Evolutionary conservation across 257 asterid species (phyloP).

Genomic region (Lavandula angustifolia): DNA sequence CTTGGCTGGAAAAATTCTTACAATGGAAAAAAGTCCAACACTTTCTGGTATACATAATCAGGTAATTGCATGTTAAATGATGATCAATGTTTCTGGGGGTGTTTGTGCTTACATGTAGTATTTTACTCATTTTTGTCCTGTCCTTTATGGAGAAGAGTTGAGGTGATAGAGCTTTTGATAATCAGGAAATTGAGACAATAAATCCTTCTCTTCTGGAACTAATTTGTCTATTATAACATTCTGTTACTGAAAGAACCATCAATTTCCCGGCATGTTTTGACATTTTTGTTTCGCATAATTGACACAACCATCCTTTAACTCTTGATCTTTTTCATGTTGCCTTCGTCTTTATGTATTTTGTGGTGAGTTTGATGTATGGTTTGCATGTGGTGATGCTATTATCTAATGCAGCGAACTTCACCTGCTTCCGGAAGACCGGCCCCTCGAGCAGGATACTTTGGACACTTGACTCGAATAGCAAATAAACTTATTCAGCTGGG

Average conservation of each 20-base stretch:
- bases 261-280: conserved; percentile 6
- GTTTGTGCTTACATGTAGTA: not conserved
- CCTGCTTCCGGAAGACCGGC: conserved; percentile 56
- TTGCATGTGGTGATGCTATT: conserved; percentile 17
- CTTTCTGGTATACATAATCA: conserved; percentile 55
- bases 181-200: not conserved
- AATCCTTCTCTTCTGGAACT: not conserved
- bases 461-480: conserved; percentile 77
- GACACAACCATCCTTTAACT: conserved; percentile 1
- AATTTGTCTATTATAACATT: not conserved
- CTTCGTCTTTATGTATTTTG: not conserved
- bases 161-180: too few relatives aligned
- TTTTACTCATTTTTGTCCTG: not conserved
- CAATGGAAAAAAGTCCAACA: conserved; percentile 58
- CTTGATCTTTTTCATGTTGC: not conserved
- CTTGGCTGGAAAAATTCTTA: conserved; percentile 70
- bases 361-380: conserved; percentile 18
- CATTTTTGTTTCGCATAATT: too few relatives aligned
- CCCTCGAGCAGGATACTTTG: conserved; percentile 78
- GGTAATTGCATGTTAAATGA: conserved; percentile 41
- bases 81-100: not conserved
- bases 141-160: conserved; percentile 9
- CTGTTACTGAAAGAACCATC: not conserved
- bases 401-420: conserved; percentile 63
- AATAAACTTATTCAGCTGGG: conserved; percentile 75